These are phyloP conservation scores for Ceriops zippeliana DNA, from an alignment of 345 rosid genomes.

Conservation along the genomic window DNA sequence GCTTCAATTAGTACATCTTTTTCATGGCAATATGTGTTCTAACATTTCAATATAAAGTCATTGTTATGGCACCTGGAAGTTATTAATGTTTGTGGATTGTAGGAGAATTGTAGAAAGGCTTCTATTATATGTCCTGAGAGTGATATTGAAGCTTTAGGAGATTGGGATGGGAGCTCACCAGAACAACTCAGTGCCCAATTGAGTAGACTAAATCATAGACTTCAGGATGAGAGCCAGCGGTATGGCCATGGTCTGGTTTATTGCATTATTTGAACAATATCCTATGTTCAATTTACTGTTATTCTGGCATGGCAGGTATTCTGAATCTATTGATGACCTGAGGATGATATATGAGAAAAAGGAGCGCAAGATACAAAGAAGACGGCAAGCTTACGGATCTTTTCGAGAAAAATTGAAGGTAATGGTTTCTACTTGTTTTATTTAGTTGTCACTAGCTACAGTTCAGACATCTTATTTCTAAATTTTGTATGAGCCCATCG, in stretches of 20 bases:
- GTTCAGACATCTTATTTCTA: too few relatives aligned
- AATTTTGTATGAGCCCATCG: too few relatives aligned
- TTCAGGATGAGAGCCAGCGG: constrained; percentile 71
- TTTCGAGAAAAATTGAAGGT: constrained; percentile 65
- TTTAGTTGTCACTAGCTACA: not conserved
- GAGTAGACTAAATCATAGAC: constrained; percentile 60
- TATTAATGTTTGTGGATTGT: constrained; percentile 21
- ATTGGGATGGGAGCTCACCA: constrained; percentile 68
- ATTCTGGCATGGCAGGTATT: constrained; percentile 46
- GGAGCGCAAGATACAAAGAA: constrained; percentile 58
- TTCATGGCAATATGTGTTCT: not conserved
- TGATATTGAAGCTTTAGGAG: constrained; percentile 78
- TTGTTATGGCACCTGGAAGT: not conserved
- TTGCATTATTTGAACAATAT: constrained; percentile 12
- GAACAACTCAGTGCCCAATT: constrained; percentile 82
- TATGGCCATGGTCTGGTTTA: constrained; percentile 29
- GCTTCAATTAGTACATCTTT: constrained; percentile 3
- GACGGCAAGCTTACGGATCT: constrained; percentile 45
- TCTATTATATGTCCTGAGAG: constrained; percentile 88
- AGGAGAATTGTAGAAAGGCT: constrained; percentile 84
- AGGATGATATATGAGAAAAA: constrained; percentile 54
- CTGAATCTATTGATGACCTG: constrained; percentile 90
- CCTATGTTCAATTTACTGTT: constrained; percentile 3
- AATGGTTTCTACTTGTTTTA: constrained; percentile 1
- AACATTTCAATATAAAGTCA: not conserved